Evolutionary conservation across 2,329 filamentous ascomycete genomes (phyloP).

Genomic region (Fusarium papillatum): DNA sequence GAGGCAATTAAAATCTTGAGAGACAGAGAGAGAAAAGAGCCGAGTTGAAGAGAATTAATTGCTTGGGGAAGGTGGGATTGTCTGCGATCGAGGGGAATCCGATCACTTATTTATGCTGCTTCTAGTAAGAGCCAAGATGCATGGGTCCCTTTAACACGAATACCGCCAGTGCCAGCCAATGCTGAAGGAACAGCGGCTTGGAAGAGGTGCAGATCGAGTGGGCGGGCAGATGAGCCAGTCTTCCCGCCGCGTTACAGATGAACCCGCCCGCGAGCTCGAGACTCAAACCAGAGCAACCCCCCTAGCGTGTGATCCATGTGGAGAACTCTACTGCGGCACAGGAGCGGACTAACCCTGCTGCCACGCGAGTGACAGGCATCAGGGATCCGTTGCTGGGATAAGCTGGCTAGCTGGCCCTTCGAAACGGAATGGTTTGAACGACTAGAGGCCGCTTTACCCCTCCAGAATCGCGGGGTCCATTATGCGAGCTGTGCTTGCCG

Average conservation of each 20-base stretch:
- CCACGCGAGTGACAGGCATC: neutral
- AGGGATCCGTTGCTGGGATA: neutral
- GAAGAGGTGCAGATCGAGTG: neutral
- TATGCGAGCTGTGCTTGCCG: neutral
- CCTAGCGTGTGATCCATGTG: neutral
- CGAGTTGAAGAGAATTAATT: neutral
- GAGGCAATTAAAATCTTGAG: accelerated
- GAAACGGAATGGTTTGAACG: neutral
- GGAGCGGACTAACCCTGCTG: neutral
- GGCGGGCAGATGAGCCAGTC: neutral
- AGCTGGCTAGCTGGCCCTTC: neutral
- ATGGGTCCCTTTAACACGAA: neutral
- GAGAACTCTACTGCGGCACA: neutral
- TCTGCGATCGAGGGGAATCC: neutral
- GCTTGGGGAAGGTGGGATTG: neutral
- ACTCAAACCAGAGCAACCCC: neutral
- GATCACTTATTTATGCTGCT: neutral
- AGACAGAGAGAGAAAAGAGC: neutral
- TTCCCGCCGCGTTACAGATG: neutral
- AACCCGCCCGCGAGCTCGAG: neutral
- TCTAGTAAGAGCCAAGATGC: neutral
- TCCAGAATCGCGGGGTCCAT: neutral
- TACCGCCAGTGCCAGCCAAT: neutral
- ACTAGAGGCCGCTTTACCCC: neutral
- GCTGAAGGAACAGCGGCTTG: neutral